Conservation (phyloP, 225 moss, liverwort and hornwort genomes). For the Straminergon stramineum region DNA sequence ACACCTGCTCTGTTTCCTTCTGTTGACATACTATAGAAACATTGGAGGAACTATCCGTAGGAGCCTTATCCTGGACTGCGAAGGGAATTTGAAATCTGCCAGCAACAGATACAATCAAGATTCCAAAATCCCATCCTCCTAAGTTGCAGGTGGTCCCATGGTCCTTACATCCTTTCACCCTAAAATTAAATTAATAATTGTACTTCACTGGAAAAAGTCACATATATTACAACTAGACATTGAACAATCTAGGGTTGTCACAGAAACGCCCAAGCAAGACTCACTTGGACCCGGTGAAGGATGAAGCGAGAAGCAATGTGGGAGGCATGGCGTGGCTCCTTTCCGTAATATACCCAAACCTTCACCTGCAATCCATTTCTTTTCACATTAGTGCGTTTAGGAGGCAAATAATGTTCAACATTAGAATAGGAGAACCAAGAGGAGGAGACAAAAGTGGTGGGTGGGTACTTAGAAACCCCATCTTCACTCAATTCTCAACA, state of each 20-base stretch:
- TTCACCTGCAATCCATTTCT: neutral
- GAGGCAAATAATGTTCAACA: neutral
- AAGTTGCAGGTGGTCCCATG: neutral
- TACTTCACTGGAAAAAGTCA: neutral
- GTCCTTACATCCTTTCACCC: neutral
- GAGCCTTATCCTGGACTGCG: neutral
- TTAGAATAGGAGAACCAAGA: neutral
- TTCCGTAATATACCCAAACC: neutral
- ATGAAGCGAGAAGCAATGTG: slow-evolving; percentile 27
- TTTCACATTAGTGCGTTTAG: neutral
- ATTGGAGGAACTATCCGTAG: neutral
- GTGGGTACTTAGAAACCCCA: neutral
- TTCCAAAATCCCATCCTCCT: neutral
- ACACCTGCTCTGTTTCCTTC: slow-evolving; percentile 1
- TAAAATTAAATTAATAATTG: neutral
- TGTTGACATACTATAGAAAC: slow-evolving; percentile 1
- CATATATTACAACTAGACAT: neutral
- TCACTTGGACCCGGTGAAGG: slow-evolving; percentile 32
- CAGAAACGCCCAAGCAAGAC: neutral
- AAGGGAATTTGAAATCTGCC: slow-evolving; percentile 12
- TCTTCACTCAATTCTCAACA: neutral
- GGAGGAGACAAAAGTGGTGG: neutral
- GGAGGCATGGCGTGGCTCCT: slow-evolving; percentile 12
- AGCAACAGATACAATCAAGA: neutral
- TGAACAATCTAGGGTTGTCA: neutral